Percentiles rank a stretch among this genome's conserved stretches.
These are phyloP conservation scores for Babesia bovis DNA, from an alignment of 169 alveolate species.

Conservation along the genomic window DNA sequence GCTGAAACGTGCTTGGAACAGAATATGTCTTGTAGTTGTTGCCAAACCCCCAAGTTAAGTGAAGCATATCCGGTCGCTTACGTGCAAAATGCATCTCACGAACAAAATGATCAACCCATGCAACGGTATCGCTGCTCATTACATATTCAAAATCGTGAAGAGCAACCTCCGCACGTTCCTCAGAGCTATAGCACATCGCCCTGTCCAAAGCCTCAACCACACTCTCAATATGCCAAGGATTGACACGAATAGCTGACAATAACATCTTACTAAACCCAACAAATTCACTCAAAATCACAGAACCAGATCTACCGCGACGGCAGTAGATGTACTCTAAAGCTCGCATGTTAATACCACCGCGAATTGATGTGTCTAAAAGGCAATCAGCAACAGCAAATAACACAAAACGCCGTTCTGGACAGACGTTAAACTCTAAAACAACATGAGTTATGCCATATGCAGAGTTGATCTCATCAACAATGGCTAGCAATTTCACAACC, in stretches of 20 bases:
- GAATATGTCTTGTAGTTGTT: conserved; percentile 54
- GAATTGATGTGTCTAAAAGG: conserved; percentile 77
- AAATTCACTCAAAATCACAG: conserved; percentile 76
- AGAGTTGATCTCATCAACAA: conserved; percentile 37
- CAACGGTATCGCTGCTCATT: conserved; percentile 36
- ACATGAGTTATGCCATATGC: conserved; percentile 36
- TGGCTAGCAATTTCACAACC: not conserved
- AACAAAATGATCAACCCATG: conserved; percentile 71
- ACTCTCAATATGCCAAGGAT: conserved; percentile 80
- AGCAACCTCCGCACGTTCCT: conserved; percentile 33
- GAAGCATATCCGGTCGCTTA: conserved; percentile 73
- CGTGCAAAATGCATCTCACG: conserved; percentile 74
- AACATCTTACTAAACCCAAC: conserved; percentile 79
- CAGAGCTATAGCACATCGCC: conserved; percentile 45
- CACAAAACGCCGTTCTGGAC: conserved; percentile 68
- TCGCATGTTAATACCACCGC: conserved; percentile 80
- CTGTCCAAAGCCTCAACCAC: conserved; percentile 75
- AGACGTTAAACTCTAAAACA: conserved; percentile 39
- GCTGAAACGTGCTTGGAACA: conserved; percentile 41
- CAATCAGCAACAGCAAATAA: conserved; percentile 78
- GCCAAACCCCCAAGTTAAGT: conserved; percentile 73
- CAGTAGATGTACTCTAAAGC: conserved; percentile 76
- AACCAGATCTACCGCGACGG: conserved; percentile 56
- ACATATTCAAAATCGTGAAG: conserved; percentile 59
- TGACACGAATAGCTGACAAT: conserved; percentile 72